phyloP scores from a whole-genome alignment of 352 stramenopile genomes.

The Globisporangium apiculatum region DNA sequence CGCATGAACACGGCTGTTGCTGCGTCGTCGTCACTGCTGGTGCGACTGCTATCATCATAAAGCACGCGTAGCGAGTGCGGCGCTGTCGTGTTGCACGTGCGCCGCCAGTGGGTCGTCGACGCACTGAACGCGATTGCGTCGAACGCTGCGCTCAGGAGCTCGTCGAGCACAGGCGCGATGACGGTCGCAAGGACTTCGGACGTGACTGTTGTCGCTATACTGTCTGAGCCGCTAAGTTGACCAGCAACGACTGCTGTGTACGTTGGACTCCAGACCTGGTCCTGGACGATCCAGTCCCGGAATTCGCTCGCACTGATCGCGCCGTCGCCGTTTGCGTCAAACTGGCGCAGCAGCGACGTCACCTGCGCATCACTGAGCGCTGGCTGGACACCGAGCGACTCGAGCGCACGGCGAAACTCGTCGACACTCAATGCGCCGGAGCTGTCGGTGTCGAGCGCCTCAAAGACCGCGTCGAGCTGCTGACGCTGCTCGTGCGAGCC shows the following conservation, averaged over 20 bases:
- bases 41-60: conserved; percentile 9
- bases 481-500: conserved; percentile 23
- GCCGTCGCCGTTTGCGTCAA: conserved; percentile 62
- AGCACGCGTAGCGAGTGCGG: conserved; percentile 5
- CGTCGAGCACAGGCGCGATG: conserved; percentile 30
- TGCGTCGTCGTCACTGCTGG: conserved; percentile 3
- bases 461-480: conserved; percentile 43
- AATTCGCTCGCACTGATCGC: conserved; percentile 68
- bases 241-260: neutral
- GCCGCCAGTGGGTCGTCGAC: conserved; percentile 28
- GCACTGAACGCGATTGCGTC: conserved; percentile 25
- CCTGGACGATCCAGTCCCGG: conserved; percentile 51
- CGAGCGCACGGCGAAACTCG: conserved; percentile 55
- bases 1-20: conserved; percentile 40
- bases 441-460: conserved; percentile 45
- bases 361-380: conserved; percentile 40
- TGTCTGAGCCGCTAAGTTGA: neutral
- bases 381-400: conserved; percentile 41
- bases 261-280: conserved; percentile 47
- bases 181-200: conserved; percentile 21
- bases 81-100: conserved; percentile 24
- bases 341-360: conserved; percentile 43
- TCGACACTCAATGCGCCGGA: conserved; percentile 47
- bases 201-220: conserved; percentile 2
- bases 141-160: conserved; percentile 34